Conservation (phyloP, 2,329 filamentous ascomycete genomes). For the Fonsecaea nubica region DNA sequence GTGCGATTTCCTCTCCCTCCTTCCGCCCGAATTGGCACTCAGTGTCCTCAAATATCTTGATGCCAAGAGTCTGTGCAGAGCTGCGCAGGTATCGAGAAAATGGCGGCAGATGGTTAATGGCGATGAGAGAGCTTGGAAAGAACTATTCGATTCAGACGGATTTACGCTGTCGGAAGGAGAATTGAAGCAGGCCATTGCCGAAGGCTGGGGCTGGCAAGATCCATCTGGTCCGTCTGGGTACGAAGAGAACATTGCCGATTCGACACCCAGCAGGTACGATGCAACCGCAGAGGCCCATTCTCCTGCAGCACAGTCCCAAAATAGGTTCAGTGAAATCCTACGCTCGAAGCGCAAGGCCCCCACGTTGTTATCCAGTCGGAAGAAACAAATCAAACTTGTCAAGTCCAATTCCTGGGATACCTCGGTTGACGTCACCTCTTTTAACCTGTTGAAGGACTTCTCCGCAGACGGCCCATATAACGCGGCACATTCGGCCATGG, state of each 20-base stretch:
- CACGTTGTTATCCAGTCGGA: slow-evolving; percentile 52
- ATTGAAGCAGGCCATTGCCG: slow-evolving; percentile 79
- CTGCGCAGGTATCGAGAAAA: slow-evolving; percentile 90
- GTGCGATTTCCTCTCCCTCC: slow-evolving; percentile 84
- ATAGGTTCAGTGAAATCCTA: slow-evolving; percentile 37
- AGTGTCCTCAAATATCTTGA: slow-evolving; percentile 89
- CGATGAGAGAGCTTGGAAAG: slow-evolving; percentile 96
- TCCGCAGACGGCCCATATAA: slow-evolving; percentile 81
- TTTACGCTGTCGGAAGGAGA: slow-evolving; percentile 81
- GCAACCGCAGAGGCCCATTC: slow-evolving; percentile 42
- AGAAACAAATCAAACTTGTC: slow-evolving; percentile 61
- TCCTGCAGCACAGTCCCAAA: slow-evolving; percentile 24
- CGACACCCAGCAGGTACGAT: slow-evolving; percentile 49
- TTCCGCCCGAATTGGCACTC: slow-evolving; percentile 85
- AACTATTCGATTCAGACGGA: slow-evolving; percentile 83
- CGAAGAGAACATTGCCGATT: slow-evolving; percentile 77
- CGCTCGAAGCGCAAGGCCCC: slow-evolving; percentile 58
- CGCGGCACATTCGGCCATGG: slow-evolving; percentile 81
- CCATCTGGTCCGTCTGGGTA: slow-evolving; percentile 75
- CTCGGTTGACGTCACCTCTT: slow-evolving; percentile 47
- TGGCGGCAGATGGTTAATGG: slow-evolving; percentile 91
- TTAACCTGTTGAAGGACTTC: slow-evolving; percentile 56
- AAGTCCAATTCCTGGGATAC: slow-evolving; percentile 58
- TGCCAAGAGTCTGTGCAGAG: slow-evolving; percentile 81
- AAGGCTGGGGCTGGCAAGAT: slow-evolving; percentile 98